Evolutionary conservation across 73 alveolate species (phyloP), one percentile per base, ranked within the genome.

Genomic region (Paraurostyla sp.): DNA sequence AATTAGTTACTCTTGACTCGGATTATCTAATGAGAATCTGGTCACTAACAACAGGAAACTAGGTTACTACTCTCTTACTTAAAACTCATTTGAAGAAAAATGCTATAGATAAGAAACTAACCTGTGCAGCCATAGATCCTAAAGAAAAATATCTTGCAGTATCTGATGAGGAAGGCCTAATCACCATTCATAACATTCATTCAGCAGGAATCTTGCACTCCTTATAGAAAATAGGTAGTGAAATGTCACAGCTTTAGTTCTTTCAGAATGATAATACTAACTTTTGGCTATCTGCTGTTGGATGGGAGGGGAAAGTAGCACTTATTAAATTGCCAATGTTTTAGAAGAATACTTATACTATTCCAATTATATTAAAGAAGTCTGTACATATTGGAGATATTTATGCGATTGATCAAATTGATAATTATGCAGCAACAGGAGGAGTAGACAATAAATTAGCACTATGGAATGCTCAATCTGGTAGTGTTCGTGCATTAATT

Each of bases 221-320:
- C 13, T 43, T 87, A 23, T 69, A 71, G 22, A 71, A 76, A 23
- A 33, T 87, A 3, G 87, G 86, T 18, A 52, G 51, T 40, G 93
- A 87, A 57, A 59, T 87, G 59, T 30, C 93, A 0, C 40, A 45
- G 35, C 82, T 87, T 0, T 48, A 57, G 36, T 87, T 87, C 76
- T 58, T 87, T n/a, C n/a, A n/a, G 30, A 27, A 58, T 4, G 93
- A 63, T 35, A 76, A 56, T 48, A 87, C 89, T 18, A 87, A 87
- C 81, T 87, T 46, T 29, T 87, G 93, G 93, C 62, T 87, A 0
- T 76, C 83, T 29, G 88, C 90, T 7, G 76, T 80, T 23, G 85
- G 89, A 0, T 87, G 93, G 93, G 93, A 87, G 38, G 93, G 89
- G 22, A 75, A 75, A 57, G 85, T 87, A 0, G 93, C 87, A 4